Evolutionary conservation across 805 yeast genomes (phyloP), one percentile per base, ranked within the genome.

Genomic region (Cyberlindnera meyerae): DNA sequence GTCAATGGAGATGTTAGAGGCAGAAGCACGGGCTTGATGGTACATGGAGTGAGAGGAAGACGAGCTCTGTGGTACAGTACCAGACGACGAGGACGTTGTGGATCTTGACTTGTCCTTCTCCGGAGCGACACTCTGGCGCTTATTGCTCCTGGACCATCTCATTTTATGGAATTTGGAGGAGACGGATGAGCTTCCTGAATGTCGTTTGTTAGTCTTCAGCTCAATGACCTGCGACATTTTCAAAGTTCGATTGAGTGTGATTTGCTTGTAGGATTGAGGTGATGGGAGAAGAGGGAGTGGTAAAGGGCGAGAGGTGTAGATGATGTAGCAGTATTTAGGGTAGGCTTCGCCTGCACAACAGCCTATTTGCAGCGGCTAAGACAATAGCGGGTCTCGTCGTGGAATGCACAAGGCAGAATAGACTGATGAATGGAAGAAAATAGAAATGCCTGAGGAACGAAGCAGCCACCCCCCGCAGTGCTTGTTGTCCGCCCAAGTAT

Each of bases 81-180:
- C 27, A 11, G 27, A 7, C 11, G 27, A 6, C 11, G 27, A 6
- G 7, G n/a, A 6, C 14, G 27, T 24, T 27, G 29, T 14, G n/a
- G 29, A 18, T 17, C 30, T 28, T 6, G 34, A 8, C 15, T 45
- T 45, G 18, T 51, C 52, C 26, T 44, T 40, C 6, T 36, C 44
- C 2, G 28, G 45, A 17, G 51, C 28, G 13, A 52, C 39, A 31
- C 54, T 49, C 34, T 52, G 44, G 29, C 57, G 52, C 36, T 52
- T 52, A 17, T 46, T 48, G 36, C 49, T 43, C 18, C 51, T 40
- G 14, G 49, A 44, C 53, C 66, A 54, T 40, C 62, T 55, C 57
- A 63, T 63, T 43, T 29, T 34, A 25, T 15, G 31, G n/a, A 39
- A 28, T 28, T 18, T 11, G 11, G 27, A n/a, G n/a, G n/a, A 8